phyloP scores from a whole-genome alignment of 768 basidiomycete genomes.

The Xerocomellus dryophilus region DNA sequence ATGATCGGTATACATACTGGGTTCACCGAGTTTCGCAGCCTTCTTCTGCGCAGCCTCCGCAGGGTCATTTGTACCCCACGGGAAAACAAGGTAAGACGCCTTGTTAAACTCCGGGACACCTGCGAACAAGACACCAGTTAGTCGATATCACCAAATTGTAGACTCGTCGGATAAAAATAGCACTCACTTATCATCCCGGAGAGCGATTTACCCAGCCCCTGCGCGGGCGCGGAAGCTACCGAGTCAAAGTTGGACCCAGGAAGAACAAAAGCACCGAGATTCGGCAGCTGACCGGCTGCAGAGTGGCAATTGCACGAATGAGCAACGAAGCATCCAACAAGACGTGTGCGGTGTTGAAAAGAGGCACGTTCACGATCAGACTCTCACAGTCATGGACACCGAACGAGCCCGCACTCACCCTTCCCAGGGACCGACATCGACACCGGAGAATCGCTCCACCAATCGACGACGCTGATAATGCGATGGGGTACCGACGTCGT shows the following conservation, averaged over 20 bases:
- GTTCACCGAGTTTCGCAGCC: slow-evolving; percentile 5
- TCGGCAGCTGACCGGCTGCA: slow-evolving; percentile 12
- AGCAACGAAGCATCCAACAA: no score
- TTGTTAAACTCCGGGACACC: slow-evolving; percentile 19
- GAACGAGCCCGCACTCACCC: slow-evolving; percentile 11
- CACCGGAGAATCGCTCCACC: slow-evolving; percentile 77
- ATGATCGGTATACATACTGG: slow-evolving; percentile 1
- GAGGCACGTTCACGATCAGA: not conserved
- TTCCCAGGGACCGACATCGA: slow-evolving; percentile 10
- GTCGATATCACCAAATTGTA: not conserved
- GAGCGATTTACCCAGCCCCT: slow-evolving; percentile 10
- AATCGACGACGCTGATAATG: slow-evolving; percentile 87
- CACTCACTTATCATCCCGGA: slow-evolving; percentile 8
- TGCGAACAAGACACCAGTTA: not conserved
- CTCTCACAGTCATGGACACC: not conserved
- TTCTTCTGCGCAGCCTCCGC: slow-evolving; percentile 39
- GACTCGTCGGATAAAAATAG: not conserved
- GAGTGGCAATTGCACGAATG: no score
- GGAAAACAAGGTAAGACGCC: slow-evolving; percentile 65
- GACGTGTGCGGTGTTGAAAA: not conserved
- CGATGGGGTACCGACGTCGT: slow-evolving; percentile 67
- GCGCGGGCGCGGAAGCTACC: not conserved
- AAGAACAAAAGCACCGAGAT: slow-evolving; percentile 22
- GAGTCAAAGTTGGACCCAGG: slow-evolving; percentile 15
- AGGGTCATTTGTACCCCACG: slow-evolving; percentile 86